Conservation (phyloP, 2,329 filamentous ascomycete species). For the Ophiostoma australiae region DNA sequence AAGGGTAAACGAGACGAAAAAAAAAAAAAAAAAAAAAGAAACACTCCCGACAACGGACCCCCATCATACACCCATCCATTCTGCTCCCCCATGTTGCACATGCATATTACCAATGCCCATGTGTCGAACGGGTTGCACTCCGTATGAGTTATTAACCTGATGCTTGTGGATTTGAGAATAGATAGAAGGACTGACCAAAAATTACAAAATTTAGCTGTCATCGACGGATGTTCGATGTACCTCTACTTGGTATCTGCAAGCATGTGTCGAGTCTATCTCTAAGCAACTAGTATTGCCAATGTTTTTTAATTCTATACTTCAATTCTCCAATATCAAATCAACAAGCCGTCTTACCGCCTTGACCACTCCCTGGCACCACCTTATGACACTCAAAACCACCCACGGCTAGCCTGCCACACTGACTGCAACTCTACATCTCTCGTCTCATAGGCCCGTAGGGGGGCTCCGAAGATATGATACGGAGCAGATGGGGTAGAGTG, state of each 20-base stretch:
- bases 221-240: background rate
- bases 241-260: background rate
- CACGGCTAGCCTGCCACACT: background rate
- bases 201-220: no score
- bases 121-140: background rate
- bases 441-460: background rate
- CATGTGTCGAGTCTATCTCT: no score
- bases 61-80: background rate
- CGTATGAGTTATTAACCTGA: background rate
- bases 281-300: no score
- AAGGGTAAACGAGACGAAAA: background rate
- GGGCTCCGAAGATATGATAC: background rate
- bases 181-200: no score
- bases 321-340: no score
- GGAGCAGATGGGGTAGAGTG: background rate
- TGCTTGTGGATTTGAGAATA: background rate
- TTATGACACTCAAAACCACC: background rate
- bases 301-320: no score
- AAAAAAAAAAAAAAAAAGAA: background rate
- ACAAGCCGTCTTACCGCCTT: background rate
- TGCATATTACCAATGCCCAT: conserved; percentile 8
- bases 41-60: background rate
- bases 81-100: conserved; percentile 4
- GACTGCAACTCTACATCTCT: background rate
- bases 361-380: background rate